Evolutionary conservation across 1,284 basidiomycete species (phyloP), one percentile per base, ranked within the genome.

Genomic region (Cryptococcus deneoformans): DNA sequence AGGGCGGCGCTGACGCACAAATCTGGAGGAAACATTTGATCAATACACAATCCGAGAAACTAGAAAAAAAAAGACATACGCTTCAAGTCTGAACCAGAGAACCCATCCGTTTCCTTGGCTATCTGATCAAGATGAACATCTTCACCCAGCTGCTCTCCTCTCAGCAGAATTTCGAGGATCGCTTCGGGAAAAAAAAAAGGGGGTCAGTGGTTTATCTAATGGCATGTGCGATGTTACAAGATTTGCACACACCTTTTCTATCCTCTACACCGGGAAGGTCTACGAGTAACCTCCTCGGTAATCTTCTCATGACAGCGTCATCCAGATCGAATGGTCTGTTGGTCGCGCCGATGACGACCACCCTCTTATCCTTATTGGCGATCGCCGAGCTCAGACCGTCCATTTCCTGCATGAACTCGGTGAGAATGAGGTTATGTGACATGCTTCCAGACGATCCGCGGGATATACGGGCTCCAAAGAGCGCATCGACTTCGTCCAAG

Each of bases 391-490:
- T 90, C 57, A 95, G 78, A 2, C 94, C 94, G 69, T 98, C 94
- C 93, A 98, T 97, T 73, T 96, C 93, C 73, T 97, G 93, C 94
- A 98, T 97, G 74, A 98, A 94, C 73, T 97, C 93, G 20, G 77
- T 79, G 38, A 79, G 59, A 47, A 77, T 62, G 53, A 75, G 79
- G 62, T 89, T 84, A 76, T 91, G 92, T 36, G 88, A 92, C 74
- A 88, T 85, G 11, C 66, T 59, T 80, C 80, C 87, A 61, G 90
- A 87, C 53, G 86, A 86, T 59, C 91, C 89, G 24, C 89, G 84
- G 14, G 86, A 88, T 65, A 87, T 85, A 29, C 94, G 87, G 35
- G 92, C 91, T 36, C 91, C 90, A 63, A 97, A 93, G 1, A 98
- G 82, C 1, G 90, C 90, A 71, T 98, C 94, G 54, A 97, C 90